A percentile compares a stretch with the other conserved stretches of the same genome.
phyloP scores from a whole-genome alignment of 805 yeast genomes.

The Ogataea haglerorum region DNA sequence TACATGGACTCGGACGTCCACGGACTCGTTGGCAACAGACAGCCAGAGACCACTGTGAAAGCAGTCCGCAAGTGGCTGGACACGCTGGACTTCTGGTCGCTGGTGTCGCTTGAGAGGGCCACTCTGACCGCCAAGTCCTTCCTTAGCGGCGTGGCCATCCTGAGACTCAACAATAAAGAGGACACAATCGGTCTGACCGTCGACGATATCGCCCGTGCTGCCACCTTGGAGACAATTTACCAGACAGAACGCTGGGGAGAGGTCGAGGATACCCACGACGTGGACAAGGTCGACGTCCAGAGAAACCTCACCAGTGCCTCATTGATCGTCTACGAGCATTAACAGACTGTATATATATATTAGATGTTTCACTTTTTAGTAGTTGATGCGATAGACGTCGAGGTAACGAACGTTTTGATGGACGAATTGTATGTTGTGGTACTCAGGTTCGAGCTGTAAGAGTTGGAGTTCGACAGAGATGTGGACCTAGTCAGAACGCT shows the following conservation, averaged over 20 bases:
- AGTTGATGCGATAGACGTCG: slow-evolving; percentile 18
- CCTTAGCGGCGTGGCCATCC: slow-evolving; percentile 69
- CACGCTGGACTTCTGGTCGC: slow-evolving; percentile 64
- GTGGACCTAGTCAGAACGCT: slow-evolving; percentile 13
- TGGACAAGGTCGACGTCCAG: slow-evolving; percentile 85
- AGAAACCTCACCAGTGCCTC: slow-evolving; percentile 82
- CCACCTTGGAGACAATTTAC: slow-evolving; percentile 74
- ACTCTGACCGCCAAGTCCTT: slow-evolving; percentile 83
- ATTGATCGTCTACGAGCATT: slow-evolving; percentile 34
- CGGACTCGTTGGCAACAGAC: slow-evolving; percentile 80
- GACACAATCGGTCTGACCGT: slow-evolving; percentile 39
- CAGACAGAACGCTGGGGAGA: slow-evolving; percentile 97
- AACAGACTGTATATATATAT: slow-evolving; percentile 2
- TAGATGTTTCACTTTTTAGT: slow-evolving; percentile 3
- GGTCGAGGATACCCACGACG: slow-evolving; percentile 98
- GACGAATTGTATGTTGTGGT: slow-evolving; percentile 14
- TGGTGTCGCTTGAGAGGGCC: slow-evolving; percentile 89
- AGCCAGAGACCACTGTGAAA: slow-evolving; percentile 52
- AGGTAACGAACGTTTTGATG: slow-evolving; percentile 13
- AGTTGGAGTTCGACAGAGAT: slow-evolving; percentile 23
- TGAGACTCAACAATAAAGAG: slow-evolving; percentile 41
- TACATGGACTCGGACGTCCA: slow-evolving; percentile 76
- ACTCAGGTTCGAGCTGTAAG: slow-evolving; percentile 24
- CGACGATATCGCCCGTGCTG: slow-evolving; percentile 72
- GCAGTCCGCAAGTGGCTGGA: slow-evolving; percentile 66